phyloP scores from a whole-genome alignment of 306 rosid genomes.

The Sesbania bispinosa region DNA sequence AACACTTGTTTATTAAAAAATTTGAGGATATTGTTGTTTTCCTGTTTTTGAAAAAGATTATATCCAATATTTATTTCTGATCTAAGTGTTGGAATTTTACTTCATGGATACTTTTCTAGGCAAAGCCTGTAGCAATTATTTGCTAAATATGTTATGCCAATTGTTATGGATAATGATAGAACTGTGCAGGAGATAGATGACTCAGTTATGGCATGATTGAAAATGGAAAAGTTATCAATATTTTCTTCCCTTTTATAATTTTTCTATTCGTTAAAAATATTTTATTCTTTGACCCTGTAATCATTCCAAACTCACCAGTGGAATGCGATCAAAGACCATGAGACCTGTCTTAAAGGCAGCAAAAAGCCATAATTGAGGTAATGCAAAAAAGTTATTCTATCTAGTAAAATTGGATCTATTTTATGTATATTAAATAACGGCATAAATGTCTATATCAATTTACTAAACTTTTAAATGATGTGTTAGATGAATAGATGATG shows the following conservation, averaged over 20 bases:
- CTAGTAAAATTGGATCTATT: not conserved
- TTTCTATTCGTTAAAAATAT: not conserved
- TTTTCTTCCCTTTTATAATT: not conserved
- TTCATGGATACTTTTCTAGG: too few relatives aligned
- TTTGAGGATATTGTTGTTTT: not conserved
- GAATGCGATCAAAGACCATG: constrained; percentile 51
- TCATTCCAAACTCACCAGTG: constrained; percentile 53
- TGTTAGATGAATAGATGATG: not conserved
- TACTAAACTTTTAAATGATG: not conserved
- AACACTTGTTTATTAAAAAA: not conserved
- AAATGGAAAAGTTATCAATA: not conserved
- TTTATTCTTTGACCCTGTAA: not conserved
- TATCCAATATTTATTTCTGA: not conserved
- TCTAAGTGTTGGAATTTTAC: not conserved
- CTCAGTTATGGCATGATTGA: constrained; percentile 40
- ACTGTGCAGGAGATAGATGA: constrained; percentile 34
- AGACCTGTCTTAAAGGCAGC: constrained; percentile 37
- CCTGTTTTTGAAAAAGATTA: not conserved
- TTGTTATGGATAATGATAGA: constrained; percentile 40
- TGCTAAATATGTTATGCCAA: too few relatives aligned
- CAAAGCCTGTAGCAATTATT: too few relatives aligned
- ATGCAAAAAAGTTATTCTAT: not conserved
- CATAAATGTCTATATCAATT: not conserved
- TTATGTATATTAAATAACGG: not conserved
- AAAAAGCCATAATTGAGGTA: constrained; percentile 77